These are phyloP conservation scores for Tricholoma hemisulphureum DNA, from an alignment of 768 basidiomycete species.

Conservation along the genomic window DNA sequence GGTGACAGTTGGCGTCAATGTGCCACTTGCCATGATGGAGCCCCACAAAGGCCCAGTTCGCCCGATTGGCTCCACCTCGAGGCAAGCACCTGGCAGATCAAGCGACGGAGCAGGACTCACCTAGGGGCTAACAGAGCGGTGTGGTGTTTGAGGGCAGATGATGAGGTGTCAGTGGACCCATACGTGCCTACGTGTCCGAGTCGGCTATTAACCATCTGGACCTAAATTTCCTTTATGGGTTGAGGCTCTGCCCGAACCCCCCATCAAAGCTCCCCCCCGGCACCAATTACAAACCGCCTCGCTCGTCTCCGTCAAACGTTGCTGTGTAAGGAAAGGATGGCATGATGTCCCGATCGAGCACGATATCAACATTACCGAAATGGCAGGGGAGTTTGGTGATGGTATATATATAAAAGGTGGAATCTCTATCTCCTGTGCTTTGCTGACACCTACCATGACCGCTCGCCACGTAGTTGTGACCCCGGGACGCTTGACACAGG, in stretches of 20 bases:
- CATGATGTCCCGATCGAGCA: not conserved
- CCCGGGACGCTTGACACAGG: not conserved
- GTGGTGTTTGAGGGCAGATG: not conserved
- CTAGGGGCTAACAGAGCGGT: not conserved
- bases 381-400: too few relatives aligned
- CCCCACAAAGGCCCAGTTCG: not conserved
- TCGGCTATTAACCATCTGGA: slow-evolving; percentile 4
- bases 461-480: not conserved
- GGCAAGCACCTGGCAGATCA: not conserved
- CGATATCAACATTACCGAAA: not conserved
- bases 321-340: too few relatives aligned
- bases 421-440: not conserved
- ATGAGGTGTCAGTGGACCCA: slow-evolving; percentile 11
- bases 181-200: slow-evolving; percentile 3
- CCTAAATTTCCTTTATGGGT: not conserved
- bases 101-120: not conserved
- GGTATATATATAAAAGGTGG: not conserved
- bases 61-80: not conserved
- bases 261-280: not conserved
- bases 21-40: not conserved
- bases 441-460: not conserved
- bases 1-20: not conserved
- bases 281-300: not conserved
- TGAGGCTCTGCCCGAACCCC: not conserved
- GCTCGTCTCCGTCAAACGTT: not conserved